phyloP scores from a whole-genome alignment of 306 rosid genomes.

The Cajanus cajan region DNA sequence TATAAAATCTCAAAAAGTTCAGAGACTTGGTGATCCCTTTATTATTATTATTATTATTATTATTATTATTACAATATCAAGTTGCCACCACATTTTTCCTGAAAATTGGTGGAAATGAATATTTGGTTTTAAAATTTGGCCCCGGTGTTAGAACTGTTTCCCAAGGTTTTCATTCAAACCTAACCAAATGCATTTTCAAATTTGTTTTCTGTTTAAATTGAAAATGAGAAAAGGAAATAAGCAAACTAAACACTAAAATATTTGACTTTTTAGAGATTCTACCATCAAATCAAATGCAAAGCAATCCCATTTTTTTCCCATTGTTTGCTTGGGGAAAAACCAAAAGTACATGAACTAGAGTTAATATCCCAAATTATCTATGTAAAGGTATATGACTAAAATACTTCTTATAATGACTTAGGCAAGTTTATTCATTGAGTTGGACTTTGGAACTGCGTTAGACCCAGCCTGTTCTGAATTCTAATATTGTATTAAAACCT shows the following conservation, averaged over 20 bases:
- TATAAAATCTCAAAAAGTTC: no score
- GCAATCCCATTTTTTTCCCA: neutral
- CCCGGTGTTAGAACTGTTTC: neutral
- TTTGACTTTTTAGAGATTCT: constrained; percentile 6
- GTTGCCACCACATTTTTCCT: neutral
- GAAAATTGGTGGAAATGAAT: neutral
- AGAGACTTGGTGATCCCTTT: no score
- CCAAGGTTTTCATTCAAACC: neutral
- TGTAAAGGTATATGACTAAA: neutral
- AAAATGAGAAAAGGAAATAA: neutral
- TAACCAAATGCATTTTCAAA: neutral
- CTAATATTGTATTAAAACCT: neutral
- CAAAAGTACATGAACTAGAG: neutral
- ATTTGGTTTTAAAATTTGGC: neutral
- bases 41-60: no score
- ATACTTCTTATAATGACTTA: neutral
- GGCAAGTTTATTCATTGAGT: neutral
- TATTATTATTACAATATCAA: neutral
- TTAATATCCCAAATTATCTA: neutral
- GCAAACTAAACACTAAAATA: neutral
- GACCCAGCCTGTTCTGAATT: neutral
- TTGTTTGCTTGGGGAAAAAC: neutral
- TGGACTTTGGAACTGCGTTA: neutral
- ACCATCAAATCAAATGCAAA: constrained; percentile 4
- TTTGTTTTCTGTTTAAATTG: neutral